phyloP scores from a whole-genome alignment of 257 asterid genomes.

The Fraxinus americana region DNA sequence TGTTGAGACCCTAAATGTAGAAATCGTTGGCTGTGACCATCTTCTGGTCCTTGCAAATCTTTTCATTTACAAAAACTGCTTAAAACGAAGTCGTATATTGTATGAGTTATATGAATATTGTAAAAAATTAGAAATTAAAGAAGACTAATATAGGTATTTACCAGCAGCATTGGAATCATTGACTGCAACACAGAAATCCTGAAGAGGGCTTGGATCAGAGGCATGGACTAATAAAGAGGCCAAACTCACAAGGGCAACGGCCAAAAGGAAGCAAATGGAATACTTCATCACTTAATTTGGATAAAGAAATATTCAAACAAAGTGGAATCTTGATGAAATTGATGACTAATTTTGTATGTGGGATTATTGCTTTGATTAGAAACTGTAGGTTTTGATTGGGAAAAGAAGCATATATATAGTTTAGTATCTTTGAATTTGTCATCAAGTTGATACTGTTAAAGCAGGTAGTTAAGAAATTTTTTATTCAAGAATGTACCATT shows the following conservation, averaged over 20 bases:
- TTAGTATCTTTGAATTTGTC: neutral
- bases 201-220: conserved; percentile 36
- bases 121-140: neutral
- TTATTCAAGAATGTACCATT: neutral
- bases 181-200: conserved; percentile 40
- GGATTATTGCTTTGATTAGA: neutral
- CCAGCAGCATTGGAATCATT: conserved; percentile 26
- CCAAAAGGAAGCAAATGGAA: neutral
- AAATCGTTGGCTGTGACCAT: conserved; percentile 27
- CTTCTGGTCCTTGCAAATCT: conserved; percentile 37
- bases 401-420: neutral
- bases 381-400: neutral
- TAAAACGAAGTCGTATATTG: neutral
- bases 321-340: neutral
- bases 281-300: neutral
- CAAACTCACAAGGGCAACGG: conserved; percentile 12
- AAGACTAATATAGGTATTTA: neutral
- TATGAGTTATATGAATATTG: neutral
- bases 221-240: conserved; percentile 19
- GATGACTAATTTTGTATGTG: neutral
- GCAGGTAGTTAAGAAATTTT: neutral
- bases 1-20: conserved; percentile 29
- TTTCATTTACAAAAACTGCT: conserved; percentile 39
- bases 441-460: neutral
- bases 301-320: neutral